Base-by-base conservation (phyloP, 306 rosid species). In the Bauhinia variegata region DNA sequence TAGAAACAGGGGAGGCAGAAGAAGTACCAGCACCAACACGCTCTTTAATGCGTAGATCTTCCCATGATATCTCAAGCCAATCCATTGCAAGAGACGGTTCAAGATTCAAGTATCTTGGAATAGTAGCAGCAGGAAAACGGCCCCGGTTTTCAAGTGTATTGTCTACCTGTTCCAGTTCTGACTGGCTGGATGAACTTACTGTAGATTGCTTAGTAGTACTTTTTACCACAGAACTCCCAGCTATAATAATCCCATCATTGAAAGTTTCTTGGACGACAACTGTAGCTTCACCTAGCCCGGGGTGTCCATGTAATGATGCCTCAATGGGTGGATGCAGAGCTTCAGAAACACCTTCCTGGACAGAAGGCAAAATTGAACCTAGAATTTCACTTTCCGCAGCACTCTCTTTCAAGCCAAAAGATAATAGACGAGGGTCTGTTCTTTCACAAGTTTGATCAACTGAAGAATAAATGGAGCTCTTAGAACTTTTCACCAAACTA, bases 61-160 rank as follows among this genome's bases (percentile, higher is more conserved):
- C 95, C 99, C 99, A 93, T 5, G 97, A 80, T 68, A 93, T 93
- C 80, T 93, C 99, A 74, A 93, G 92, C 99, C 99, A 93, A 71
- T 93, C 97, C 97, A 90, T 90, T 78, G 99, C 95, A 54, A 93
- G 96, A 68, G 97, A 88, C 11, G 99, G 99, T 77, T 93, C 97
- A 54, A 93, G 88, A 75, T 65, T 83, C 72, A 90, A 56, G 66
- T 90, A 93, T 73, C 78, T 77, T 15, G 90, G 95, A 78, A 84
- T 62, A 44, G 61, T 81, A 60, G 64, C 69, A 48, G 81, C 71
- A 36, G 85, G 57, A 62, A 80, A 72, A 61, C 38, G 72, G 15
- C 75, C 81, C 34, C 42, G 78, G 68, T 67, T 83, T 70, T 69
- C 91, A 67, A 66, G 59, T 74, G 50, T 71, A 34, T 62, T 74